A percentile compares a stretch with the other conserved stretches of the same genome.
Evolutionary conservation across 2,329 filamentous ascomycete genomes (phyloP).

Genomic region (Atkinsonella hypoxylon): DNA sequence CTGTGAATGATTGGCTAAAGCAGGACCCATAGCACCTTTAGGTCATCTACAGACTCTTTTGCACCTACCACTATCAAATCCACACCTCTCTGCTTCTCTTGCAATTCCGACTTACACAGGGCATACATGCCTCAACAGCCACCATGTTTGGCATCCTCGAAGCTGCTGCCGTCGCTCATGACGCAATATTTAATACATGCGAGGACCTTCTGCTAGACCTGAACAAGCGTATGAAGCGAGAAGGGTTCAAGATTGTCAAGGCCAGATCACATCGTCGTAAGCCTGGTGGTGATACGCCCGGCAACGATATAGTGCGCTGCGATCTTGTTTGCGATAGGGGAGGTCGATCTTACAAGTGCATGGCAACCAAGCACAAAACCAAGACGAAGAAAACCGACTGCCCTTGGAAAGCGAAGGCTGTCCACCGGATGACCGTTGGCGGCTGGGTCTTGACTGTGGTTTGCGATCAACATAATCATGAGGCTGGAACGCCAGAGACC

Average conservation of each 20-base stretch:
- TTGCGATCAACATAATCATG: slow-evolving; percentile 33
- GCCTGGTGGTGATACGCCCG: slow-evolving; percentile 26
- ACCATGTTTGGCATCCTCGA: slow-evolving; percentile 33
- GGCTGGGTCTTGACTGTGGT: slow-evolving; percentile 33
- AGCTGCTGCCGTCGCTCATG: slow-evolving; percentile 24
- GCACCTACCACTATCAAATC: slow-evolving; percentile 10
- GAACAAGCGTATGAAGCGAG: slow-evolving; percentile 28
- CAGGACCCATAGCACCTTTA: neutral
- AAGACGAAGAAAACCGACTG: slow-evolving; percentile 34
- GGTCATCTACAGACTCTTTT: neutral
- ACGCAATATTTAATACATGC: slow-evolving; percentile 26
- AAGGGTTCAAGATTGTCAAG: slow-evolving; percentile 35
- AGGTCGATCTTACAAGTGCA: slow-evolving; percentile 30
- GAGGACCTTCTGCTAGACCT: slow-evolving; percentile 30
- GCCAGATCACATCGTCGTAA: slow-evolving; percentile 30
- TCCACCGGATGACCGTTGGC: slow-evolving; percentile 29
- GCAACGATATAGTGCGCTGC: slow-evolving; percentile 31
- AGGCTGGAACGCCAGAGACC: slow-evolving; percentile 31
- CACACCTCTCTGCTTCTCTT: slow-evolving; percentile 13
- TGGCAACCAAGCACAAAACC: slow-evolving; percentile 32
- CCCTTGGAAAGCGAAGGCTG: slow-evolving; percentile 33
- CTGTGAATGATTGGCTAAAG: neutral
- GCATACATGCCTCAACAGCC: slow-evolving; percentile 2
- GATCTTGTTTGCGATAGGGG: slow-evolving; percentile 34
- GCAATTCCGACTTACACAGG: slow-evolving; percentile 10